A percentile compares a stretch with the other conserved stretches of the same genome.
Conservation (phyloP, 352 stramenopile genomes). For the Phytophthora melonis region DNA sequence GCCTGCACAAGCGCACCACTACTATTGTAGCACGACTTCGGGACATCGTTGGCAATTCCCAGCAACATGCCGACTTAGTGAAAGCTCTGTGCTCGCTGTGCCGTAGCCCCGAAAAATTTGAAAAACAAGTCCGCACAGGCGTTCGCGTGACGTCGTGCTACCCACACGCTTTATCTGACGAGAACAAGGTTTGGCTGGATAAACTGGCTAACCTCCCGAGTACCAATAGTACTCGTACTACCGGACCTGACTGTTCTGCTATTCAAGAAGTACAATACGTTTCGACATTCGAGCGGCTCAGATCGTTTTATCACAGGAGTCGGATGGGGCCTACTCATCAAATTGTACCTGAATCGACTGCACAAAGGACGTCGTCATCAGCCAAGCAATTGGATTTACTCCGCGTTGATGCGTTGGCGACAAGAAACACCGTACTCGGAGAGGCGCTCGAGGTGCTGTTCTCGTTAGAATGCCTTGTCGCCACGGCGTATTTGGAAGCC, state of each 20-base stretch:
- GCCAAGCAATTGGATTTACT: neutral
- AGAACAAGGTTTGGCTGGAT: neutral
- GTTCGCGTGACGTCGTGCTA: neutral
- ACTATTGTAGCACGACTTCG: neutral
- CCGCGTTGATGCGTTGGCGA: neutral
- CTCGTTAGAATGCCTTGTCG: conserved; percentile 42
- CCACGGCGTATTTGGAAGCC: conserved; percentile 48
- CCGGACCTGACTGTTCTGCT: too few species aligned
- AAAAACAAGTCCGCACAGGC: neutral
- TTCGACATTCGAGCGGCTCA: neutral
- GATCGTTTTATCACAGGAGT: neutral
- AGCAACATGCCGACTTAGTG: neutral
- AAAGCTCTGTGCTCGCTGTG: neutral
- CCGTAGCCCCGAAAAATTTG: neutral
- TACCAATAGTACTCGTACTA: too few species aligned
- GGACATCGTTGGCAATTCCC: neutral
- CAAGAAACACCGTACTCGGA: neutral
- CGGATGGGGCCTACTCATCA: neutral
- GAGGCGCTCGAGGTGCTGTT: conserved; percentile 31
- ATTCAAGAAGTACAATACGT: neutral
- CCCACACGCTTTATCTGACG: neutral
- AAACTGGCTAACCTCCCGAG: neutral
- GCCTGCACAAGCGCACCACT: neutral
- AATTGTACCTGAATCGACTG: neutral
- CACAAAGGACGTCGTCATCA: neutral